Conservation (phyloP, 164 flowering plant species). For the Dillenia turbinata region DNA sequence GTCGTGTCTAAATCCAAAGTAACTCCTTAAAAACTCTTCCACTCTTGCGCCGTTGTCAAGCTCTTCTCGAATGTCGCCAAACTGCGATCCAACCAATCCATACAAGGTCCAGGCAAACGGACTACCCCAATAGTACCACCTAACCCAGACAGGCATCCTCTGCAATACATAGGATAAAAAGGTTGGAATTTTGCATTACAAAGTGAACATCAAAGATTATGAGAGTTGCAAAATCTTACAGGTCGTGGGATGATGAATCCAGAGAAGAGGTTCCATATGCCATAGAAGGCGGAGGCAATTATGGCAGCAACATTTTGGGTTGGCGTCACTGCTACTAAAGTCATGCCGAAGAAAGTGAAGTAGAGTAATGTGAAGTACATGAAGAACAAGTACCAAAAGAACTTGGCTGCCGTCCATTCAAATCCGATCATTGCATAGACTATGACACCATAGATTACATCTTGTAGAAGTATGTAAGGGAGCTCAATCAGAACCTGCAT, state of each 20-base stretch:
- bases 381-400: conserved; percentile 37
- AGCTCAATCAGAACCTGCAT: conserved; percentile 27
- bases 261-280: conserved; percentile 38
- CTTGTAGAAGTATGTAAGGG: conserved; percentile 24
- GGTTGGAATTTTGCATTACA: no score
- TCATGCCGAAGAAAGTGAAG: conserved; percentile 47
- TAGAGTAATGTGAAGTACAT: conserved; percentile 36
- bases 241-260: conserved; percentile 33
- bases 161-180: conserved; percentile 8
- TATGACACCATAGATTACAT: conserved; percentile 26
- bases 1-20: neutral
- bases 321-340: conserved; percentile 35
- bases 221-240: conserved; percentile 14
- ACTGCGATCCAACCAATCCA: neutral
- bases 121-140: conserved; percentile 48
- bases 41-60: neutral
- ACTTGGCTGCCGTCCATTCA: conserved; percentile 33
- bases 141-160: conserved; percentile 64
- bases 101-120: conserved; percentile 21
- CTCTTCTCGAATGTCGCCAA: neutral
- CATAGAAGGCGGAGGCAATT: conserved; percentile 24
- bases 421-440: conserved; percentile 41
- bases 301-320: conserved; percentile 31
- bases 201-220: no score
- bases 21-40: neutral